phyloP scores from a whole-genome alignment of 2,329 filamentous ascomycete species.

The Meredithiella fracta region DNA sequence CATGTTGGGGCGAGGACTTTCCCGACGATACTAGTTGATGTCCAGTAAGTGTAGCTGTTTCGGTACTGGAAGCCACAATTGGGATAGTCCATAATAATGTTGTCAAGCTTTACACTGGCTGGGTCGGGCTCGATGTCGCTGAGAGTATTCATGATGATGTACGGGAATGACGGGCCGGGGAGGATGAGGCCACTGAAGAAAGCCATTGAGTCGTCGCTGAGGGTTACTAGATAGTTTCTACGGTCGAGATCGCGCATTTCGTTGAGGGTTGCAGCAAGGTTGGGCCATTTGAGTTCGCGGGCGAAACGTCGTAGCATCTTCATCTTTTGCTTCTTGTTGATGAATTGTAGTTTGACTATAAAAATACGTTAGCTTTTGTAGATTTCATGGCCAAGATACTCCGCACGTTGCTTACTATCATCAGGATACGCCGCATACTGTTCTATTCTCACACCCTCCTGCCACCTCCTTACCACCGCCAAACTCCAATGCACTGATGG shows the following conservation, averaged over 20 bases:
- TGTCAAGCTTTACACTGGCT: constrained; percentile 46
- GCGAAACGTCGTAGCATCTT: constrained; percentile 54
- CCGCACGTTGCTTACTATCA: constrained; percentile 4
- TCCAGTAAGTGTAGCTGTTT: constrained; percentile 61
- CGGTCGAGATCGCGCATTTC: constrained; percentile 43
- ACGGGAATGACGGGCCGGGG: constrained; percentile 53
- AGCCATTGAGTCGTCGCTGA: constrained; percentile 57
- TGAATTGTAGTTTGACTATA: constrained; percentile 44
- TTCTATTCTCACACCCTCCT: constrained; percentile 51
- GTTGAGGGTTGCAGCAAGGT: constrained; percentile 46
- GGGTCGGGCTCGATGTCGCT: constrained; percentile 58
- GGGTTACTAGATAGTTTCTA: constrained; percentile 39
- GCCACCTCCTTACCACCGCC: constrained; percentile 57
- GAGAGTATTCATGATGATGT: constrained; percentile 62
- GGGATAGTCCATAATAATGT: constrained; percentile 51
- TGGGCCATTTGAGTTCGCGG: constrained; percentile 61
- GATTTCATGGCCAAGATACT: background rate
- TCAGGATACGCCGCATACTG: constrained; percentile 30
- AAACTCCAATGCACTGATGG: constrained; percentile 57
- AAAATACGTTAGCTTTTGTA: background rate
- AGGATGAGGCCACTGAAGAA: constrained; percentile 62
- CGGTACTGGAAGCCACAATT: constrained; percentile 62
- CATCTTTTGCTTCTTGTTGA: constrained; percentile 49
- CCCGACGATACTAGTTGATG: constrained; percentile 52
- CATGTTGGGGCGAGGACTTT: constrained; percentile 62